Evolutionary conservation across 2,329 filamentous ascomycete genomes (phyloP).

Genomic region (Didymella glomerata): DNA sequence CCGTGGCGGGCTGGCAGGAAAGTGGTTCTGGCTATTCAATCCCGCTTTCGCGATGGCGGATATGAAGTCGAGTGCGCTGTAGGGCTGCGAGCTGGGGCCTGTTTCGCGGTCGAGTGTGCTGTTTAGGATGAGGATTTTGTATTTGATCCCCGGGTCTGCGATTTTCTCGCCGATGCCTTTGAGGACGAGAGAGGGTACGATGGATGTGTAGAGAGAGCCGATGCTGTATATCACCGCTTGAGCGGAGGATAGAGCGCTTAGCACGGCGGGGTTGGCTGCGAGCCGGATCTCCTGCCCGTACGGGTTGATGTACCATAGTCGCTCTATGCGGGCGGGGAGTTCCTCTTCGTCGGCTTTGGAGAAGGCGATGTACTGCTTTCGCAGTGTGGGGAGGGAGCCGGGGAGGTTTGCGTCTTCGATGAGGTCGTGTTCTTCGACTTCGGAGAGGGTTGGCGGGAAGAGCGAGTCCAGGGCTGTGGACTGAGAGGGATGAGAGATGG

Average conservation of each 20-base stretch:
- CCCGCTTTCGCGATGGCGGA: slow-evolving; percentile 75
- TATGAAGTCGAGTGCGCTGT: slow-evolving; percentile 82
- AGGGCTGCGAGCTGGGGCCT: slow-evolving; percentile 70
- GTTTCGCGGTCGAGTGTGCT: slow-evolving; percentile 87
- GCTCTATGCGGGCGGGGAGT: slow-evolving; percentile 76
- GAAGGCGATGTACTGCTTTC: slow-evolving; percentile 83
- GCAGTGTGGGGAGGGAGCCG: slow-evolving; percentile 79
- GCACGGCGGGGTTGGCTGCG: slow-evolving; percentile 79
- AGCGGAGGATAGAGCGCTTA: slow-evolving; percentile 71
- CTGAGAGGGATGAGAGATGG: slow-evolving; percentile 45
- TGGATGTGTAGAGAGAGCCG: slow-evolving; percentile 89
- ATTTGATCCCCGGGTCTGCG: slow-evolving; percentile 61
- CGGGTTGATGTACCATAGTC: slow-evolving; percentile 97
- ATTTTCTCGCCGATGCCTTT: slow-evolving; percentile 76
- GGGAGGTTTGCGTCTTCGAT: slow-evolving; percentile 84
- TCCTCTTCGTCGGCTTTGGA: slow-evolving; percentile 78
- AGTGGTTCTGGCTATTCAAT: slow-evolving; percentile 59
- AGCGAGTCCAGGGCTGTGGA: slow-evolving; percentile 39
- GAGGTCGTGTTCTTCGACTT: slow-evolving; percentile 66
- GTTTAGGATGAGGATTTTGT: slow-evolving; percentile 87
- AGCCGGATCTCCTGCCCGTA: slow-evolving; percentile 96
- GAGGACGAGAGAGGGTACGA: slow-evolving; percentile 83
- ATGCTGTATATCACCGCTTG: slow-evolving; percentile 87
- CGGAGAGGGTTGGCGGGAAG: slow-evolving; percentile 39
- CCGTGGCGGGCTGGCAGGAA: neutral